Evolutionary conservation across 2,329 filamentous ascomycete species (phyloP).

Genomic region (Aspergillus caelatus): DNA sequence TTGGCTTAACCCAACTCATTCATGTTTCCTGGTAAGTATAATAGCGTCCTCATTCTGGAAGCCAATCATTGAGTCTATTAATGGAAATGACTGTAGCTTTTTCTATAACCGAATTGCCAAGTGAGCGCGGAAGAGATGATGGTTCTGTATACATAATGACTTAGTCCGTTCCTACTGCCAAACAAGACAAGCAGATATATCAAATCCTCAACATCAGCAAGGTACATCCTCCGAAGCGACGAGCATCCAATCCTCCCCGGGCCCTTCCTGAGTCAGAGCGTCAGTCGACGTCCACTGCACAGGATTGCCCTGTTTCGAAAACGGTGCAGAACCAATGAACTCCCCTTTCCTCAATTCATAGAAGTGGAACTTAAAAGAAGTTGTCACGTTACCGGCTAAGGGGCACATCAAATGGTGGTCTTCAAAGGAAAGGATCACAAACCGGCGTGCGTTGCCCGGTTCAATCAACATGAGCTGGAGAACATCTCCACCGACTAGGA

Average conservation of each 20-base stretch:
- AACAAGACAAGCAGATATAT: not conserved
- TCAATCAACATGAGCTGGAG: not conserved
- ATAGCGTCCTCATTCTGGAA: too few species aligned
- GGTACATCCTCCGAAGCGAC: not conserved
- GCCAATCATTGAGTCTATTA: too few species aligned
- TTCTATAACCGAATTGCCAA: not conserved
- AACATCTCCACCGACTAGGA: not conserved
- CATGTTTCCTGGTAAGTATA: too few species aligned
- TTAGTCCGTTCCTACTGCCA: not conserved
- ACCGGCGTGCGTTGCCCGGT: not conserved
- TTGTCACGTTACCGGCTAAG: too few species aligned
- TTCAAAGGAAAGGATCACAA: not conserved
- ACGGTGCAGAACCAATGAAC: not conserved
- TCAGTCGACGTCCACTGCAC: not conserved
- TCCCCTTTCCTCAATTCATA: not conserved
- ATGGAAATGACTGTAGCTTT: too few species aligned
- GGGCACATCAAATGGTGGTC: not conserved
- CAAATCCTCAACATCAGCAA: not conserved
- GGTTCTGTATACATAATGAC: too few species aligned
- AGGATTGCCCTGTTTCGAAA: not conserved
- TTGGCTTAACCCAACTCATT: too few species aligned
- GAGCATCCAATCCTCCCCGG: not conserved
- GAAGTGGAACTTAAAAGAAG: not conserved
- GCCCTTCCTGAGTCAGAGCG: not conserved
- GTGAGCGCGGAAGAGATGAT: too few species aligned